Evolutionary conservation across 1,284 basidiomycete species (phyloP), one percentile per base, ranked within the genome.

Genomic region (Cystobasidium sp.): DNA sequence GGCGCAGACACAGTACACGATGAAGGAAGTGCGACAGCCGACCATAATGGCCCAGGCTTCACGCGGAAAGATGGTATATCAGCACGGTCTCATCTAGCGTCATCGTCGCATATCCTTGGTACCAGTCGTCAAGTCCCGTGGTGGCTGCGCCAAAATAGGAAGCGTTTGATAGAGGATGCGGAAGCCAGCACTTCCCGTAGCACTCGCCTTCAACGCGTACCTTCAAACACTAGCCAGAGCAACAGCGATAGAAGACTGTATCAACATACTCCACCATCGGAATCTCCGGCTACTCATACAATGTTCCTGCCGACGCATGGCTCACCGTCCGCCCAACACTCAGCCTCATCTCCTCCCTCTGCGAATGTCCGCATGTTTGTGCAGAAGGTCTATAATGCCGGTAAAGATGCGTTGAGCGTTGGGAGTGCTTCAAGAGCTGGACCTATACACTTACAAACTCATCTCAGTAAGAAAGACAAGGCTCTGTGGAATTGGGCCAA

Each of bases 401-500:
- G 46, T 6, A 22, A 41, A 68, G 44, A 44, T 7, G 12, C 31
- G 14, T 9, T 55, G 37, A 37, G 6, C 18, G 1, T n/a, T 20
- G 51, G 24, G 5, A 16, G 53, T 16, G 24, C 43, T n/a, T 44
- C 31, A 39, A 55, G 70, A 22, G 16, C 44, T 46, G 70, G 70
- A 18, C 70, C 70, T 3, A 73, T 73, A 20, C 70, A 59, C 37
- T 41, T 73, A 31, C 63, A 65, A 53, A 73, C 62, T 16, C 44
- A 72, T 5, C 64, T 81, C 68, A 76, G 67, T 14, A 75, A 77
- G 16, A 69, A 75, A n/a, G 93, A 97, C 82, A 89, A 89, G 77
- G 96, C 96, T 0, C 82, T 98, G 55, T 99, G 97, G 97, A 91
- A 92, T 77, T 99, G 97, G 97, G 93, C 97, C 76, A 99, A 99